Conservation (phyloP, 2,329 filamentous ascomycete species). For the Hirsutella rhossiliensis region DNA sequence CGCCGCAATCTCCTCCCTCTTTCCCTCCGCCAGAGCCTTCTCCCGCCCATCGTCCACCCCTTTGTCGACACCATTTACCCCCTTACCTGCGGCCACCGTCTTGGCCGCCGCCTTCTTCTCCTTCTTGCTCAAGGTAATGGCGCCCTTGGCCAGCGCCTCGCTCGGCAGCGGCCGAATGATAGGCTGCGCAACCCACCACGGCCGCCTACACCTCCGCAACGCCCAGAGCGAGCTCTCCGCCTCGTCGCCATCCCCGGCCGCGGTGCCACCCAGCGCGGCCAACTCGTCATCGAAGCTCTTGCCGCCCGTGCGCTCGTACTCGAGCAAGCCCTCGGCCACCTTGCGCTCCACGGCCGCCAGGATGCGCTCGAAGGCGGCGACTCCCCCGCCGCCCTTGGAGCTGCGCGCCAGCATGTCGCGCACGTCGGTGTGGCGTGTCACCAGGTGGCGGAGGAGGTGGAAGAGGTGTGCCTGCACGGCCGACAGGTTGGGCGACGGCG, state of each 20-base stretch:
- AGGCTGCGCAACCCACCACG: constrained; percentile 85
- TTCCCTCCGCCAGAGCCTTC: neutral
- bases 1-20: constrained; percentile 6
- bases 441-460: constrained; percentile 73
- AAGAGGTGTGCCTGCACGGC: constrained; percentile 90
- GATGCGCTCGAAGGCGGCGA: constrained; percentile 66
- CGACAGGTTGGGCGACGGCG: constrained; percentile 50
- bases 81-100: neutral
- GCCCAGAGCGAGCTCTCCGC: constrained; percentile 52
- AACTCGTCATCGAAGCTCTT: constrained; percentile 32
- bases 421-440: constrained; percentile 69
- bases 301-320: constrained; percentile 45
- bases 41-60: neutral
- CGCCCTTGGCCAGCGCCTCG: constrained; percentile 75
- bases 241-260: constrained; percentile 17
- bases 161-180: constrained; percentile 77
- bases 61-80: neutral
- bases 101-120: constrained; percentile 19
- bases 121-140: constrained; percentile 64
- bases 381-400: constrained; percentile 49
- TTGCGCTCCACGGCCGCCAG: constrained; percentile 63
- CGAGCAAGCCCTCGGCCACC: constrained; percentile 59
- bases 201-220: constrained; percentile 62
- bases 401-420: constrained; percentile 69
- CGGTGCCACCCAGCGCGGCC: constrained; percentile 6